These are phyloP conservation scores for Plasmodium vinckei DNA, from an alignment of 169 alveolate genomes.

Conservation along the genomic window DNA sequence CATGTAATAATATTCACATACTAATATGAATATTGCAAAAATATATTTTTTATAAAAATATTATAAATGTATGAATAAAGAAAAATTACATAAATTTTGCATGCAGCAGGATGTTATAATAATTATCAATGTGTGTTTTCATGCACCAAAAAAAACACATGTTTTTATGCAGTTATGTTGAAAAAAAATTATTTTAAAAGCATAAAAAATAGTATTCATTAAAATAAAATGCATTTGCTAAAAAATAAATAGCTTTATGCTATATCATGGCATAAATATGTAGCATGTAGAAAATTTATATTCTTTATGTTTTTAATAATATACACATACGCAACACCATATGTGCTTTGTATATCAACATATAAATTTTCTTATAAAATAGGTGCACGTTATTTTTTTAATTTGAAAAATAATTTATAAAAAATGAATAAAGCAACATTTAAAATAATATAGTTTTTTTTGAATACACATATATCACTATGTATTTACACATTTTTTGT, in stretches of 20 bases:
- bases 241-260: slow-evolving; percentile 2
- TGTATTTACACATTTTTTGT: slow-evolving; percentile 25
- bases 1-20: slow-evolving; percentile 53
- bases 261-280: neutral
- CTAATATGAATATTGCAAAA: slow-evolving; percentile 13
- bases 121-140: slow-evolving; percentile 52
- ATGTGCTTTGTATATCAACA: neutral
- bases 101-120: slow-evolving; percentile 31
- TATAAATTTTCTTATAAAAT: slow-evolving; percentile 12
- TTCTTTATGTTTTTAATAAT: neutral
- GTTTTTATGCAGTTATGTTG: slow-evolving; percentile 4
- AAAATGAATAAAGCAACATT: neutral
- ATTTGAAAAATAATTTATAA: neutral
- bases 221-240: slow-evolving; percentile 19
- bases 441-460: slow-evolving; percentile 22
- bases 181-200: neutral
- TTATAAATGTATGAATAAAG: slow-evolving; percentile 1
- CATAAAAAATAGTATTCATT: slow-evolving; percentile 23
- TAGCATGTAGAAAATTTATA: slow-evolving; percentile 5
- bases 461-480: slow-evolving; percentile 24
- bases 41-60: neutral
- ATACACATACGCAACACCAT: neutral
- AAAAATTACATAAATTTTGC: slow-evolving; percentile 34
- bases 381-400: slow-evolving; percentile 49
- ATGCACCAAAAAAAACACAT: slow-evolving; percentile 54